Evolutionary conservation across 2,329 filamentous ascomycete genomes (phyloP), one percentile per base, ranked within the genome.

Genomic region (Alternaria sp.): DNA sequence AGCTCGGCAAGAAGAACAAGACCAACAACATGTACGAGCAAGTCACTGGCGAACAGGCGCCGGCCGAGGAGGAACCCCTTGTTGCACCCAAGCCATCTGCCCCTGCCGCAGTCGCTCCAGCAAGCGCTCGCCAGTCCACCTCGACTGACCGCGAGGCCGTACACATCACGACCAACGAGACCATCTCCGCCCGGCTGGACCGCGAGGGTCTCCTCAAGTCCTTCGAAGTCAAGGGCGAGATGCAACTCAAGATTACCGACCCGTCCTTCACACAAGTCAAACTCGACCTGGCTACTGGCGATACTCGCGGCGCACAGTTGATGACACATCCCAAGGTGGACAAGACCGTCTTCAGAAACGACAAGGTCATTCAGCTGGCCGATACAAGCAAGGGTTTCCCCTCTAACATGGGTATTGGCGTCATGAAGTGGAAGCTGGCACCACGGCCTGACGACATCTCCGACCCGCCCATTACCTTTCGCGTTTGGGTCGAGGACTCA

Each of bases 1-100:
- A 98, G 80, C 85, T 99, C 58, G 95, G 95, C 81, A 98, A 98
- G 85, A 99, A 99, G 83, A 96, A 92, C 62, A 98, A 98, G 84
- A 94, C 92, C 22, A 96, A 91, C 30, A 94, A 96, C 79, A 97
- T 98, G 86, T 98, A 96, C 78, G 94, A 98, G 81, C 91, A 94
- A 73, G 94, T 99, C 34, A 90, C 93, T 68, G 92, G 92, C 61
- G 94, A 98, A 67, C 85, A 43, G 14, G 57, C 98, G 76, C 94
- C 93, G n/a, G 86, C 90, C 38, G 93, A 96, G 75, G 88, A 88
- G 38, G 93, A 97, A 76, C 93, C 93, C 38, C 85, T 96, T 26
- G 89, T 94, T 32, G 84, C 85, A 38, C 81, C 86, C 44, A 84
- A 83, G 75, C 82, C 71, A 63, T 81, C 77, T 74, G 79, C 86